Percentiles rank a stretch among this genome's conserved stretches.
phyloP scores from a whole-genome alignment of 495 filamentous ascomycete species.

The Aspergillus bridgeri region DNA sequence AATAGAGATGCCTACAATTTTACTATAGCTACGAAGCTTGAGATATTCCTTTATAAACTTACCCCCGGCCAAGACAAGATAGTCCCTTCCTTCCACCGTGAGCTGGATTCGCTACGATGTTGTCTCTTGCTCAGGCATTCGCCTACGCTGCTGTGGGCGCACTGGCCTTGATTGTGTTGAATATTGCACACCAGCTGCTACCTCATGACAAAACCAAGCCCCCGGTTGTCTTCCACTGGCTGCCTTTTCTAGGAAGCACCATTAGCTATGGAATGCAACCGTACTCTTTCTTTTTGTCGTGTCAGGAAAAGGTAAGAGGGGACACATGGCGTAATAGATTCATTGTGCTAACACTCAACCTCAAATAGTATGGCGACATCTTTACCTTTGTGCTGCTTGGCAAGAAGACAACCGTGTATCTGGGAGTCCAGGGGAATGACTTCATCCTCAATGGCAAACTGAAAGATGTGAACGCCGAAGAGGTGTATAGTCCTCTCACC shows the following conservation, averaged over 20 bases:
- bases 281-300: constrained; percentile 70
- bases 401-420: constrained; percentile 69
- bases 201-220: constrained; percentile 71
- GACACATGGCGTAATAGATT: background rate
- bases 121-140: constrained; percentile 12
- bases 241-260: constrained; percentile 76
- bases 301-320: constrained; percentile 60
- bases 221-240: constrained; percentile 79
- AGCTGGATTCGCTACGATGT: constrained; percentile 10
- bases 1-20: background rate
- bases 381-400: constrained; percentile 79
- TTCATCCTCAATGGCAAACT: constrained; percentile 86
- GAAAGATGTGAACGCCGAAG: constrained; percentile 76
- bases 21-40: background rate
- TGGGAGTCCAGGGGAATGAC: constrained; percentile 78
- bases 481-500: constrained; percentile 76
- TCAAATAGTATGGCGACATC: constrained; percentile 65
- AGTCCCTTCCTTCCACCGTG: background rate
- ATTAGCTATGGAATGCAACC: constrained; percentile 81
- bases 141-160: constrained; percentile 25
- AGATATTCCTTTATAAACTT: background rate
- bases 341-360: constrained; percentile 1
- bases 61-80: background rate
- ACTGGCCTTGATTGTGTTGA: constrained; percentile 55
- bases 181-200: constrained; percentile 65